Evolutionary conservation across 352 stramenopile species (phyloP), one percentile per base, ranked within the genome.

Genomic region (Pilasporangium apinafurcum): DNA sequence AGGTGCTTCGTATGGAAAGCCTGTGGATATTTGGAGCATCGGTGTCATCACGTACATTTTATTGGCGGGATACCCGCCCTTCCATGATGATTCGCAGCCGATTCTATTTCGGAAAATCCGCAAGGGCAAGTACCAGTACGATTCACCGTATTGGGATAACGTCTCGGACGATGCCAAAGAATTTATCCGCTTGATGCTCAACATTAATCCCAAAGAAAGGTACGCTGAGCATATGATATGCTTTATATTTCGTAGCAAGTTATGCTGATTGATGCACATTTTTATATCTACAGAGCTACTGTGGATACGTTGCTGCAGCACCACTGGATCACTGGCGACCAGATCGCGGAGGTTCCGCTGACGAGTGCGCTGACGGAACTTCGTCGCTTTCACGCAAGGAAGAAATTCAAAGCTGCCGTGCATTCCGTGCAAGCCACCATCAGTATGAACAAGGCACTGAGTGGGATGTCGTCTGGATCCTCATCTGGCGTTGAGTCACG

Each of bases 11-110:
- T 94, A 94, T 55, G 78, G 70, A 24, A 87, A 83, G 48, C 55
- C 68, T 13, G 82, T 94, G 32, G 82, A 94, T 39, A 86, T 94
- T 39, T 94, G 82, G 82, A 95, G 76, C 54, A 89, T 97, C 29
- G 93, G 93, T 32, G 67, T 94, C 22, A 91, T 92, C 56, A 92
- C 79, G 20, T 95, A 91, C 65, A 91, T 91, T 27, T 36, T 95
- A 36, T 56, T 95, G 9, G 88, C 71, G 24, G 83, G 83, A 0
- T 92, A 93, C 51, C 78, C 80, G 1, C 83, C 83, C 20, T 95
- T 95, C 60, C 72, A 98, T 51, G 93, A 98, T 61, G 90, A 97
- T 36, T 97, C 96, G 49, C 86, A 98, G 54, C 62, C 85, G 3
- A 67, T 92, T 26, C 65, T 99, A 29, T 98, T 92, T 58, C 67